Evolutionary conservation across 1,139 yeast species (phyloP).

Genomic region (Candida mesenterica): DNA sequence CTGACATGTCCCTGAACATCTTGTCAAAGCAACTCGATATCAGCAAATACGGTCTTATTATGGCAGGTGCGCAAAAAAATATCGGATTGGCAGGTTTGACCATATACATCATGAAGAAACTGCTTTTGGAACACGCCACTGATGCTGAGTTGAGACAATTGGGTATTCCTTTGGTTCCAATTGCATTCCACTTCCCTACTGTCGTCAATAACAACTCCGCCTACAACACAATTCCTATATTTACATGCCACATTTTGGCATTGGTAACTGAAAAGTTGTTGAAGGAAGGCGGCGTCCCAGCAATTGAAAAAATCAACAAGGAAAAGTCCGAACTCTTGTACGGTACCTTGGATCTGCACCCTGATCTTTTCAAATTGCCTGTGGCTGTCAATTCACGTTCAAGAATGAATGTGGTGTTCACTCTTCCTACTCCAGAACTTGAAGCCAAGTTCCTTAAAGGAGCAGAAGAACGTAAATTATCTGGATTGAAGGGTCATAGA

Average conservation of each 20-base stretch:
- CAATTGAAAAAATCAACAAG: conserved; percentile 57
- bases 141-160: conserved; percentile 59
- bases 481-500: conserved; percentile 92
- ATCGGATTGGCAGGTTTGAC: conserved; percentile 96
- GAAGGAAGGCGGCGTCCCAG: conserved; percentile 53
- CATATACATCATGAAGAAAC: conserved; percentile 81
- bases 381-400: conserved; percentile 69
- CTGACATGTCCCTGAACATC: conserved; percentile 93
- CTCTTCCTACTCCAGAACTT: conserved; percentile 56
- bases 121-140: conserved; percentile 64
- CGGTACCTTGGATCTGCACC: conserved; percentile 59
- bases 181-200: conserved; percentile 83
- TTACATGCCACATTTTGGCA: conserved; percentile 81
- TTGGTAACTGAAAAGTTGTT: conserved; percentile 68
- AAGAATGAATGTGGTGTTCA: conserved; percentile 91
- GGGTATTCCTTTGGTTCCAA: conserved; percentile 76
- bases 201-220: conserved; percentile 88
- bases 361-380: conserved; percentile 63
- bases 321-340: conserved; percentile 65
- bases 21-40: conserved; percentile 80
- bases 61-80: conserved; percentile 98
- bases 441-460: conserved; percentile 68
- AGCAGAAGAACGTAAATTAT: conserved; percentile 51
- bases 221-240: conserved; percentile 92
- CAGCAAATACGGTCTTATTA: conserved; percentile 76